Evolutionary conservation across 148 eudicot species (phyloP).

Genomic region (Heliosperma pusillum): DNA sequence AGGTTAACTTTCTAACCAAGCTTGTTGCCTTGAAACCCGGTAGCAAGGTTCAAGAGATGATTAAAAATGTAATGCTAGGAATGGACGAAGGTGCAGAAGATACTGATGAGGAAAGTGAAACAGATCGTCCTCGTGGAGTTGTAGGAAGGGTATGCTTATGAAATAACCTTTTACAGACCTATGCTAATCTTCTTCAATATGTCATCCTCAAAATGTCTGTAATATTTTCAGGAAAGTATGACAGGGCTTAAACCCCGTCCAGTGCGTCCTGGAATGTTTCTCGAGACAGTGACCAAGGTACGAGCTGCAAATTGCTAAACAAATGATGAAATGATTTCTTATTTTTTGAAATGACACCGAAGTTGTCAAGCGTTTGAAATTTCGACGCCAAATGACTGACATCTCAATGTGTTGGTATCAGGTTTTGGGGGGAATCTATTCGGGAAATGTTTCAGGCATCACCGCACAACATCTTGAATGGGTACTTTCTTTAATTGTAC

Average conservation of each 20-base stretch:
- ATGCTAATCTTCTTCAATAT: background rate
- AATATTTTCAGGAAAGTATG: slow-evolving; percentile 60
- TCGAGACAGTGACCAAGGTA: slow-evolving; percentile 96
- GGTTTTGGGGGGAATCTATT: slow-evolving; percentile 94
- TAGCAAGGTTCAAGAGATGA: slow-evolving; percentile 73
- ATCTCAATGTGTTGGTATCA: slow-evolving; percentile 22
- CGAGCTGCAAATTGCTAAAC: background rate
- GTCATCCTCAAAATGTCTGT: background rate
- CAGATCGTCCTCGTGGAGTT: slow-evolving; percentile 42
- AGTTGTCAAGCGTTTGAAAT: background rate
- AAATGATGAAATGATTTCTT: background rate
- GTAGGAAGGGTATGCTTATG: slow-evolving; percentile 52
- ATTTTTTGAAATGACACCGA: no score
- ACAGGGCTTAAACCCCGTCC: slow-evolving; percentile 67
- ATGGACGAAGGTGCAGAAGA: slow-evolving; percentile 90
- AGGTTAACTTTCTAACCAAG: slow-evolving; percentile 91
- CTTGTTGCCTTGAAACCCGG: slow-evolving; percentile 87
- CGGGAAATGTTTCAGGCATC: slow-evolving; percentile 85
- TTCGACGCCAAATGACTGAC: background rate
- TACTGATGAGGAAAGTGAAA: slow-evolving; percentile 39
- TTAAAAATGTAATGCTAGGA: slow-evolving; percentile 88
- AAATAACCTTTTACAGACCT: background rate
- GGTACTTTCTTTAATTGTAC: slow-evolving; percentile 37
- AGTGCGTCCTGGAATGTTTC: slow-evolving; percentile 99
- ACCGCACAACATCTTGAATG: slow-evolving; percentile 98